Base-by-base conservation (phyloP, 2,329 filamentous ascomycete genomes). In the Sporothrix brunneoviolacea region DNA sequence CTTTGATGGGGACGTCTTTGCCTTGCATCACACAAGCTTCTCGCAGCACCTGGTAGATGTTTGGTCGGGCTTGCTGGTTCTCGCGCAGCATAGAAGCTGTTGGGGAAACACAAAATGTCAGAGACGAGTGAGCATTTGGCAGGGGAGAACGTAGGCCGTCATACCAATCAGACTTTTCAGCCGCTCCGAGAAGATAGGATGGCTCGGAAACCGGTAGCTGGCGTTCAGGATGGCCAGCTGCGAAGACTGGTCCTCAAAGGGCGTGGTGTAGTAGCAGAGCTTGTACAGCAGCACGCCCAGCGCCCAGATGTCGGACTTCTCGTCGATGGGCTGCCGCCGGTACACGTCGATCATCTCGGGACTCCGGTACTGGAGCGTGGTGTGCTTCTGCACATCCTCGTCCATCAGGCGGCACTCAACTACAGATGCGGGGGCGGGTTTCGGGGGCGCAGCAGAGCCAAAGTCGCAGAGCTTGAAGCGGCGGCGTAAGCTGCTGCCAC, bases 261-360 rank as follows among this genome's bases (percentile, higher is more conserved):
- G 93, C 6, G 93, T 98, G 2, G 93, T 98, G 69, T 98, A 98
- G 69, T 97, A 98, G 73, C 93, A 98, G 55, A 98, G 76, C 74
- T 98, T 98, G 74, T 98, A 98, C 49, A 98, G 70, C 52, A 98
- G 72, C 37, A 98, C 93, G 5, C 93, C 93, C 54, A 98, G 71
- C 1, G 93, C 93, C 93, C 91, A 98, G 27, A 98, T 96, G 67
- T 98, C 93, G 43, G 91, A 94, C 72, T 98, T 98, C 71, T 98
- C 93, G 64, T 98, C 89, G 63, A 98, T 95, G 1, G 93, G 90
- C 60, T 91, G 88, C 68, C 94, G 95, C 56, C 91, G 79, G 70
- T 96, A 98, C 21, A 98, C 93, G 63, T 98, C 93, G 54, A 98
- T 84, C 93, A 98, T 98, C 70, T 98, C 93, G 6, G 93, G 93